A percentile compares a stretch with the other conserved stretches of the same genome.
Evolutionary conservation across 345 rosid species (phyloP).

Genomic region (Chamaenerion angustifolium): DNA sequence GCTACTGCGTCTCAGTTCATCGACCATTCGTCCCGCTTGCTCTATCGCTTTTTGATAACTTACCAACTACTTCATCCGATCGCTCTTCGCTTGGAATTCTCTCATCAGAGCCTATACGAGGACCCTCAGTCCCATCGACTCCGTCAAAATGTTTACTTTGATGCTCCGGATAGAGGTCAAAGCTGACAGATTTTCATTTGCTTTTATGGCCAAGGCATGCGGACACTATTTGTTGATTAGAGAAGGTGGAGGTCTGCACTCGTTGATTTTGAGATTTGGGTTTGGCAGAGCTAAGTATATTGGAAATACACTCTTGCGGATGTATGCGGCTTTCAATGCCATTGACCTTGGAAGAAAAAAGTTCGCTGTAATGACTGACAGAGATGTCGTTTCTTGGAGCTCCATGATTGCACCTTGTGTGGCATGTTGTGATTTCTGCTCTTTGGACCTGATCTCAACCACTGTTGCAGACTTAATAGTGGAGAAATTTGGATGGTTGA

Average conservation of each 20-base stretch:
- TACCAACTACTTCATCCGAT: slow-evolving; percentile 2
- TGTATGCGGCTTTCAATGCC: slow-evolving; percentile 18
- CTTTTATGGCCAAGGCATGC: slow-evolving; percentile 20
- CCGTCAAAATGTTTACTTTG: slow-evolving; percentile 11
- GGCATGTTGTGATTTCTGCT: slow-evolving; percentile 14
- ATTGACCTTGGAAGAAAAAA: slow-evolving; percentile 18
- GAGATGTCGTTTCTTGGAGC: slow-evolving; percentile 41
- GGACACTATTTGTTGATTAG: slow-evolving; percentile 11
- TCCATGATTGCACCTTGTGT: slow-evolving; percentile 32
- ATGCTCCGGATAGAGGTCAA: slow-evolving; percentile 10
- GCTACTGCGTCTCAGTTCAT: slow-evolving; percentile 7
- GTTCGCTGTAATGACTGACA: slow-evolving; percentile 23
- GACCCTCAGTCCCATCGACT: slow-evolving; percentile 9
- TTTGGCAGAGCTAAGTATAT: slow-evolving; percentile 13
- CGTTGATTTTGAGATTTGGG: slow-evolving; percentile 12
- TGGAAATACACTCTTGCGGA: slow-evolving; percentile 16
- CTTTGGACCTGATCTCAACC: no score
- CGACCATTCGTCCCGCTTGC: slow-evolving; percentile 11
- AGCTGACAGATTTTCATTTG: slow-evolving; percentile 16
- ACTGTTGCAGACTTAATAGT: no score
- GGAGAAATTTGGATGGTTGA: no score
- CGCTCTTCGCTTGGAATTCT: slow-evolving; percentile 18
- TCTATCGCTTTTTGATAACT: slow-evolving; percentile 7
- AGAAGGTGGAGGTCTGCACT: slow-evolving; percentile 11
- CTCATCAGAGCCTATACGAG: slow-evolving; percentile 11